These are phyloP conservation scores for Stachybotrys echinatus DNA, from an alignment of 2,329 filamentous ascomycete species.

Conservation along the genomic window DNA sequence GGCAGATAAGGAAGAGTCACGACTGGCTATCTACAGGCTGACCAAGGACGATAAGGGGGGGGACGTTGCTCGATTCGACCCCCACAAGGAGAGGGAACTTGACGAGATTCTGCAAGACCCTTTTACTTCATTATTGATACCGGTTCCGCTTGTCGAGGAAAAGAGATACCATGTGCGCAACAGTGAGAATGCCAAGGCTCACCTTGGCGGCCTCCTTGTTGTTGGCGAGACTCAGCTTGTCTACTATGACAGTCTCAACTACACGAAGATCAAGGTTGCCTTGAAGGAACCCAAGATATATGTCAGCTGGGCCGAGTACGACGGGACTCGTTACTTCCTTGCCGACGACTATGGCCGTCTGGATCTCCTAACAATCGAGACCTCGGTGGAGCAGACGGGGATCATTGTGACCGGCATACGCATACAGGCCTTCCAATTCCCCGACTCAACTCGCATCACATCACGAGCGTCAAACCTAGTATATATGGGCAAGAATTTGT, in stretches of 20 bases:
- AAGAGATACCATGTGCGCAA: slow-evolving; percentile 58
- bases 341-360: slow-evolving; percentile 87
- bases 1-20: slow-evolving; percentile 46
- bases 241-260: slow-evolving; percentile 77
- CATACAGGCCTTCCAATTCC: slow-evolving; percentile 42
- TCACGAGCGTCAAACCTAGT: slow-evolving; percentile 75
- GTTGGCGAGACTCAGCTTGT: slow-evolving; percentile 76
- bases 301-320: slow-evolving; percentile 83
- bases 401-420: slow-evolving; percentile 68
- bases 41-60: slow-evolving; percentile 53
- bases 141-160: slow-evolving; percentile 51
- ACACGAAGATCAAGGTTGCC: slow-evolving; percentile 57
- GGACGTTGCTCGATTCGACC: slow-evolving; percentile 49
- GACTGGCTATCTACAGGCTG: slow-evolving; percentile 54
- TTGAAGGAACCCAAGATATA: slow-evolving; percentile 77
- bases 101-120: slow-evolving; percentile 48
- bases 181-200: slow-evolving; percentile 45
- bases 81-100: slow-evolving; percentile 48
- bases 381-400: slow-evolving; percentile 58
- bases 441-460: slow-evolving; percentile 34
- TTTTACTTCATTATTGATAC: slow-evolving; percentile 57
- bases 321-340: slow-evolving; percentile 77
- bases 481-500: slow-evolving; percentile 65
- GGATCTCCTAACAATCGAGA: slow-evolving; percentile 75
- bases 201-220: slow-evolving; percentile 65